These are phyloP conservation scores for Isoetes engelmannii DNA, from an alignment of 83 land plant genomes.

Conservation along the genomic window DNA sequence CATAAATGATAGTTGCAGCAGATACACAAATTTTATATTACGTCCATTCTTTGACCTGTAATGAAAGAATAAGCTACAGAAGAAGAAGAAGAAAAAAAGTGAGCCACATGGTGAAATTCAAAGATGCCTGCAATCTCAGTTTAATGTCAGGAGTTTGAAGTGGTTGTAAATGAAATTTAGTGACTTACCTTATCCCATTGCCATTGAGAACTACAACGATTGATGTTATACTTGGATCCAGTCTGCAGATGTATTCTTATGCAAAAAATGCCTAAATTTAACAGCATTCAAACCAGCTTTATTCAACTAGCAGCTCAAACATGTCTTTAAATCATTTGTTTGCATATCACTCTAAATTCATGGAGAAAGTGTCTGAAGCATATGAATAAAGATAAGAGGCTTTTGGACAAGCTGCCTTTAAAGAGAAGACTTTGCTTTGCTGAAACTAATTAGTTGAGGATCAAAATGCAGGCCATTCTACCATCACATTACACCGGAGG, in stretches of 20 bases:
- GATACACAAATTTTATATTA: neutral
- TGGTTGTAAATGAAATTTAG: neutral
- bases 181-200: slow-evolving; percentile 8
- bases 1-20: slow-evolving; percentile 9
- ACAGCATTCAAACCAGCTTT: neutral
- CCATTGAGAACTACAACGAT: slow-evolving; percentile 8
- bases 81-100: too few relatives aligned
- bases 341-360: too few relatives aligned
- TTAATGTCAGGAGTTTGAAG: too few relatives aligned
- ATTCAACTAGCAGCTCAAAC: neutral
- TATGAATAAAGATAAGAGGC: too few relatives aligned
- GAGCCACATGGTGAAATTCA: neutral
- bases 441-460: too few relatives aligned
- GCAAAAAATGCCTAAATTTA: neutral
- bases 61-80: neutral
- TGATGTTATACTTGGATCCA: slow-evolving; percentile 12
- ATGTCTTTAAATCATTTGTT: neutral
- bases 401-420: too few relatives aligned
- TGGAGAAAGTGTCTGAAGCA: too few relatives aligned
- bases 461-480: too few relatives aligned
- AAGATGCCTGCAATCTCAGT: neutral
- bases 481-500: too few relatives aligned
- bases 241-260: slow-evolving; percentile 5
- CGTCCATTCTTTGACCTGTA: slow-evolving; percentile 9
- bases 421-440: too few relatives aligned